These are phyloP conservation scores for Rhizopus microsporus DNA, from an alignment of 371 early-diverging fungal genomes.

Conservation along the genomic window DNA sequence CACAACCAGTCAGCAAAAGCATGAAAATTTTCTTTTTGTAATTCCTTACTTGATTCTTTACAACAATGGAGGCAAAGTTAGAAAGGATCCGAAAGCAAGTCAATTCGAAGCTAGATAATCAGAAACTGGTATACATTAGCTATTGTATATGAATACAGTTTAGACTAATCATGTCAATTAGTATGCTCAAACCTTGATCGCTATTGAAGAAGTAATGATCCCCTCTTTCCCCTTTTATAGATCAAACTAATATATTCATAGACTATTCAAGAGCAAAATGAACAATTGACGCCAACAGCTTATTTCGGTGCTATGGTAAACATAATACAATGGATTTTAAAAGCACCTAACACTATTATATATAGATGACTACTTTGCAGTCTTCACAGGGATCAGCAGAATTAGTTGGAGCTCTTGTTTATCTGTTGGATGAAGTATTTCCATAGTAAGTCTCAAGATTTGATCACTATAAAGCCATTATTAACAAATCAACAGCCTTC, in stretches of 20 bases:
- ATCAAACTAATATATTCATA: conserved; percentile 21
- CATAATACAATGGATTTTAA: not conserved
- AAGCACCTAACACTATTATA: not conserved
- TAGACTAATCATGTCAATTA: conserved; percentile 7
- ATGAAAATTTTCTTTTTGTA: conserved; percentile 26
- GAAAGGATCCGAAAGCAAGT: conserved; percentile 64
- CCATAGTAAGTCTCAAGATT: conserved; percentile 60
- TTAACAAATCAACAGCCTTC: conserved; percentile 39
- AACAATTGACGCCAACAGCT: conserved; percentile 68
- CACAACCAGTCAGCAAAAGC: conserved; percentile 31
- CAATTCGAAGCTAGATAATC: conserved; percentile 82
- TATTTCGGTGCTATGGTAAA: conserved; percentile 89
- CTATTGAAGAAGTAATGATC: conserved; percentile 77
- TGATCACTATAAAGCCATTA: not conserved
- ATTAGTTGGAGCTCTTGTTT: conserved; percentile 70
- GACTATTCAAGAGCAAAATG: conserved; percentile 78
- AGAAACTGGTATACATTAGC: conserved; percentile 58
- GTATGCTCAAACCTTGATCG: conserved; percentile 78
- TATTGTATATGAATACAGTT: no score
- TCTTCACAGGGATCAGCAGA: conserved; percentile 47
- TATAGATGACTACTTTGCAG: conserved; percentile 73
- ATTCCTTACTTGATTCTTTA: not conserved
- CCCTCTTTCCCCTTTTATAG: not conserved
- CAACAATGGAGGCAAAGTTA: conserved; percentile 53
- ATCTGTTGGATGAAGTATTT: conserved; percentile 81